A percentile compares a stretch with the other conserved stretches of the same genome.
These are phyloP conservation scores for Amylostereum areolatum DNA, from an alignment of 1,284 basidiomycete species.

Conservation along the genomic window DNA sequence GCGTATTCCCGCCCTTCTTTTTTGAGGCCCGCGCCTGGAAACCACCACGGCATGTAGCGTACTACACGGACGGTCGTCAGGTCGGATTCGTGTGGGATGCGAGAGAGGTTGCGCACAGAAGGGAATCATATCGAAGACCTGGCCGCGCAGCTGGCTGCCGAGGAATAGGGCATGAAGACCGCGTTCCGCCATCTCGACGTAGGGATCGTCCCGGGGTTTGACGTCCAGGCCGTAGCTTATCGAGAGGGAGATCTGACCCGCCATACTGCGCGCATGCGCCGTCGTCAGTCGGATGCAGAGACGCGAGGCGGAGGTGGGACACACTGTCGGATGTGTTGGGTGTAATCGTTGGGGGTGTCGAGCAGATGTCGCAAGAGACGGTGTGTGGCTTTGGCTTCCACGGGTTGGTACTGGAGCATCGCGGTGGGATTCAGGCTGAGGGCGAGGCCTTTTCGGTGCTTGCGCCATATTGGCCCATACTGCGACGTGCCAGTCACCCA, in stretches of 20 bases:
- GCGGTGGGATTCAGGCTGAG: neutral
- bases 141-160: neutral
- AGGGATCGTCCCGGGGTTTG: neutral
- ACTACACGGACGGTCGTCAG: slow-evolving; percentile 1
- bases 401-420: neutral
- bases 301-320: neutral
- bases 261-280: neutral
- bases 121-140: neutral
- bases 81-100: neutral
- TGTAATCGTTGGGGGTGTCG: neutral
- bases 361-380: neutral
- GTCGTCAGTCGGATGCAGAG: no score
- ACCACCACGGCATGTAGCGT: slow-evolving; percentile 7
- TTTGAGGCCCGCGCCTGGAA: slow-evolving; percentile 10
- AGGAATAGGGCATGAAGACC: neutral
- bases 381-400: neutral
- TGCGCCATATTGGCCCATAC: neutral
- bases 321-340: neutral
- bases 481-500: neutral
- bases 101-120: neutral
- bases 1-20: neutral
- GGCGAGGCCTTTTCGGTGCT: neutral
- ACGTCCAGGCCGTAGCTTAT: neutral
- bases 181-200: neutral
- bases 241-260: neutral